A percentile compares a stretch with the other conserved stretches of the same genome.
Conservation (phyloP, 208 protist species). For the Acanthamoeba castellanii region DNA sequence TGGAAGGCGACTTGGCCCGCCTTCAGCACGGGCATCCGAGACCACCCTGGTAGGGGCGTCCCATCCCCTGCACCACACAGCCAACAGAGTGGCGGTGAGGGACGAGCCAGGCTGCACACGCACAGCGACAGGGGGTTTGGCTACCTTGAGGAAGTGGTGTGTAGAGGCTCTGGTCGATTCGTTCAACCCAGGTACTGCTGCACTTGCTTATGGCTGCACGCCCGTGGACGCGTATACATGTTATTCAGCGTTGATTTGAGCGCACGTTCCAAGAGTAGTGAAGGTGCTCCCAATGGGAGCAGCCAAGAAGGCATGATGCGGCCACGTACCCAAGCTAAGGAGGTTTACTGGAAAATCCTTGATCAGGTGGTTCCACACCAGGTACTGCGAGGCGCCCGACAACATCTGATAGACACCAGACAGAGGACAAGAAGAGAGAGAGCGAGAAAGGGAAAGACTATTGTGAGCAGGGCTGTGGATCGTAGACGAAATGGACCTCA, state of each 20-base stretch:
- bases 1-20: neutral
- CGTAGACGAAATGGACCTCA: neutral
- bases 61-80: neutral
- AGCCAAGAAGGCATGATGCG: neutral
- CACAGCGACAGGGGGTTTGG: too few relatives aligned
- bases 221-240: too few relatives aligned
- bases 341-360: constrained; percentile 20
- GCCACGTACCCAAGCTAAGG: neutral
- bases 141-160: too few relatives aligned
- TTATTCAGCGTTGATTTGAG: too few relatives aligned
- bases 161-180: constrained; percentile 7
- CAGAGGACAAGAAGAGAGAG: too few relatives aligned
- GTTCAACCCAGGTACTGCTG: neutral
- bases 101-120: too few relatives aligned
- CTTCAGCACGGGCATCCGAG: neutral
- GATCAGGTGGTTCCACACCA: neutral
- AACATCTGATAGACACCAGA: neutral
- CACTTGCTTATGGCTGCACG: constrained; percentile 8
- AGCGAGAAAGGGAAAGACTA: neutral
- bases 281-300: neutral
- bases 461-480: neutral
- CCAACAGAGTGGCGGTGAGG: too few relatives aligned
- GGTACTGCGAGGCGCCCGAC: neutral
- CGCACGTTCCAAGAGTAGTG: too few relatives aligned
- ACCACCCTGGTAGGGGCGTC: neutral